Base-by-base conservation (phyloP, 2,329 filamentous ascomycete genomes). In the Aspergillus nomiae region DNA sequence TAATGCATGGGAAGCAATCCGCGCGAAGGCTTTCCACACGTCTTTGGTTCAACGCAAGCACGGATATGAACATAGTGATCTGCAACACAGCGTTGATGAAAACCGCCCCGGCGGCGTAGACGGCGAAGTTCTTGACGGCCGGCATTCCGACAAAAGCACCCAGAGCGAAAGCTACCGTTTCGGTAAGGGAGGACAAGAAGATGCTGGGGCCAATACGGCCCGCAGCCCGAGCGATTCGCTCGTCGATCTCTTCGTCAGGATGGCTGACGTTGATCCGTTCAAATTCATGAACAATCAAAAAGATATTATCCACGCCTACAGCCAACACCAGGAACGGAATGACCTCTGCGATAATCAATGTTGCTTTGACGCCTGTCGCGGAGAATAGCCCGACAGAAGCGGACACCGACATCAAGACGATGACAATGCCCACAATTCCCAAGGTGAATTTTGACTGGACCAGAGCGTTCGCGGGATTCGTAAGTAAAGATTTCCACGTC, bases 231-330 rank as follows among this genome's bases (percentile, higher is more conserved):
- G 92, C 90, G 60, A 98, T 89, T 30, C 95, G 87, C 72, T 94
- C 89, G 69, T 96, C 91, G 2, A 99, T 90, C 76, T 90, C 86
- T 66, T 94, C 90, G 72, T 98, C 94, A 0, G 94, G 92, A 72
- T 97, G 91, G 76, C 90, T 96, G 69, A 93, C 81, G 72, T 99
- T 99, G 74, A 97, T 91, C 34, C 95, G 87, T 75, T 99, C 95
- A 63, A 99, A 96, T 78, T 99, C 95, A 78, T 99, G 95, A 0
- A 99, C 95, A 63, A 99, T 97, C 61, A 99, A 83, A 81, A 99
- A 99, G 71, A 99, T 98, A 74, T 99, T 99, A 84, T 99, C 95
- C 3, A 99, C 96, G 53, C 95, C 95, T 32, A 99, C 94, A 14
- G 95, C 95, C 24, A 99, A 82, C 11, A 99, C 94, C 67, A 99